Conservation (phyloP, 2,329 filamentous ascomycete genomes). For the Cercospora sp. region DNA sequence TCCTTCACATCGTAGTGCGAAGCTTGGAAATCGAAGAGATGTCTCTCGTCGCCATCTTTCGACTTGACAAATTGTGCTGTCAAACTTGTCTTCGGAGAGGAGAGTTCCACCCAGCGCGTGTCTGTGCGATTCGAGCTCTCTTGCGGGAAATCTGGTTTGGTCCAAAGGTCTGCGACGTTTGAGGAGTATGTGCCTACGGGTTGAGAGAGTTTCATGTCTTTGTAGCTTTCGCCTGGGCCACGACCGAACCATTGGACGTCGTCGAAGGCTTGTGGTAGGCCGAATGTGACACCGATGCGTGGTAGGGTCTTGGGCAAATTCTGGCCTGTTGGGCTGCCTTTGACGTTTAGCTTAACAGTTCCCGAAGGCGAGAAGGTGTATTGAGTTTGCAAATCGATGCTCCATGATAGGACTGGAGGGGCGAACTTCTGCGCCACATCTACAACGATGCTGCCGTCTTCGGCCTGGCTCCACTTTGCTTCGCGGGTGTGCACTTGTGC, state of each 20-base stretch:
- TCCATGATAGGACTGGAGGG: conserved; percentile 64
- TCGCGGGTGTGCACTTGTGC: conserved; percentile 26
- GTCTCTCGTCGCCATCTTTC: conserved; percentile 8
- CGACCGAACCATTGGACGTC: conserved; percentile 61
- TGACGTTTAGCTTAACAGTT: conserved; percentile 49
- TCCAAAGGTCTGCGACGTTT: conserved; percentile 53
- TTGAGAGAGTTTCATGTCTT: conserved; percentile 64
- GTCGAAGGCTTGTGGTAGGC: conserved; percentile 51
- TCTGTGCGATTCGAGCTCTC: conserved; percentile 66
- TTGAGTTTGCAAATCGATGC: conserved; percentile 45
- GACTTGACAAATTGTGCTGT: conserved; percentile 37
- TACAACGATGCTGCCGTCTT: conserved; percentile 20
- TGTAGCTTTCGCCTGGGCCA: conserved; percentile 66
- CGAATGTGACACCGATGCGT: conserved; percentile 61
- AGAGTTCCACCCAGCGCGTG: conserved; percentile 54
- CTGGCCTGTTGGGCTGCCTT: conserved; percentile 40
- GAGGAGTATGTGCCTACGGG: conserved; percentile 45
- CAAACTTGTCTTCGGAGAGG: conserved; percentile 11
- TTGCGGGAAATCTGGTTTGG: conserved; percentile 66
- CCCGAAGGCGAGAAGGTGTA: conserved; percentile 56
- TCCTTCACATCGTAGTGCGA: conserved; percentile 55
- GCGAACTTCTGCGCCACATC: conserved; percentile 38
- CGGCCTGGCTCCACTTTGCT: conserved; percentile 17
- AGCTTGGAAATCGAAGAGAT: conserved; percentile 52
- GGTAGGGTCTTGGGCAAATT: conserved; percentile 58